Evolutionary conservation across 225 moss, liverwort and hornwort species (phyloP).

Genomic region (Climacium dendroides): DNA sequence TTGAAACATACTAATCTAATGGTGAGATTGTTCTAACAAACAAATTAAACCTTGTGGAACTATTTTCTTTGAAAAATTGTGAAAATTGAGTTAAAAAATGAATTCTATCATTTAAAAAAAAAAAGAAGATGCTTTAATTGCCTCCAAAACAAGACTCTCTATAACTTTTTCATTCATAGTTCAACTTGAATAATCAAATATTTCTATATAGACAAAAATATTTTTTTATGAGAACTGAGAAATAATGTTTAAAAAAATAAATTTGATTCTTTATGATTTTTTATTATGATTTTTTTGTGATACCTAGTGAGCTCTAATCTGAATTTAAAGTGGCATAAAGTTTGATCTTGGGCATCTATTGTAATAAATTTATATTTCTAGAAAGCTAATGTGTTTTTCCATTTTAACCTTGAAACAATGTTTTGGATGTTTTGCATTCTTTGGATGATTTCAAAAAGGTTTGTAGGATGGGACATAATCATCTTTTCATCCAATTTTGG

Average conservation of each 20-base stretch:
- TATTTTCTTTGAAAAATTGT: too few species aligned
- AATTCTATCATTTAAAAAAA: too few species aligned
- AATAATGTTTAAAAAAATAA: too few species aligned
- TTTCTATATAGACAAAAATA: too few species aligned
- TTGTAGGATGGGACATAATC: not conserved
- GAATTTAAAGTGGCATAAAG: not conserved
- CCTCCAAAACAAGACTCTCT: fast-evolving
- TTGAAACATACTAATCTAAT: too few species aligned
- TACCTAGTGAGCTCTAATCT: fast-evolving
- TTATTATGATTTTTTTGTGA: not conserved
- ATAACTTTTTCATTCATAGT: too few species aligned
- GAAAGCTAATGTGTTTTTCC: not conserved
- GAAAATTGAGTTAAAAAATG: too few species aligned
- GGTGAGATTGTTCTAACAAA: too few species aligned
- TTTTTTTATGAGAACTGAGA: too few species aligned
- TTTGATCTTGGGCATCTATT: not conserved
- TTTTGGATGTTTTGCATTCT: not conserved
- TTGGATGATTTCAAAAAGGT: not conserved
- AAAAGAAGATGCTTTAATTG: not conserved
- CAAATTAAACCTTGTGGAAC: too few species aligned
- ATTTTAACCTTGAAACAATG: fast-evolving
- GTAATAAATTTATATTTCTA: not conserved
- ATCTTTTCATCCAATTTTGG: not conserved
- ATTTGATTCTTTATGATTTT: too few species aligned
- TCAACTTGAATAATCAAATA: too few species aligned